A percentile compares a stretch with the other conserved stretches of the same genome.
Evolutionary conservation across 768 basidiomycete species (phyloP).

Genomic region (Russula lepida): DNA sequence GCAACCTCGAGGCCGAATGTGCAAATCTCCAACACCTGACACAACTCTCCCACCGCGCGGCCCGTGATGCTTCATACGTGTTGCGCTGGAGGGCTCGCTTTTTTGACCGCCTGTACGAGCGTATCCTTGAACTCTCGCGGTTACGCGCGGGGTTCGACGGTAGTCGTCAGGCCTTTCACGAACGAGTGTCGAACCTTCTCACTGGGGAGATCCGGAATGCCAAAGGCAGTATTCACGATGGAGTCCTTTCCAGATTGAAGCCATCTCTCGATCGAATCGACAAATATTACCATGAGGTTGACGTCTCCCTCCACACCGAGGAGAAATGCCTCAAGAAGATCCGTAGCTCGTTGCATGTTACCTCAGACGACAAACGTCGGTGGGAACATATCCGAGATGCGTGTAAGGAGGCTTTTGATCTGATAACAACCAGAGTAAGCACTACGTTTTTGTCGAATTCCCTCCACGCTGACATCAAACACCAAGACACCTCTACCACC

Average conservation of each 20-base stretch:
- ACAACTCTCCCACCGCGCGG: not conserved
- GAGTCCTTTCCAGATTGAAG: not conserved
- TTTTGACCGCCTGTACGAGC: not conserved
- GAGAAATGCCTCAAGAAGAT: constrained; percentile 1
- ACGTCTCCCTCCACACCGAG: constrained; percentile 1
- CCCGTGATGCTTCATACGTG: not conserved
- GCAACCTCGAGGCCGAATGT: constrained; percentile 12
- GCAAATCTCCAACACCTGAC: not conserved
- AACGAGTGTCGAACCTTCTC: not conserved
- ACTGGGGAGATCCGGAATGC: not conserved
- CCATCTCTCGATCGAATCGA: constrained; percentile 11
- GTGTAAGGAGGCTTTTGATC: not conserved
- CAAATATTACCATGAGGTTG: constrained; percentile 3
- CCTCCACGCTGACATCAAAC: not conserved
- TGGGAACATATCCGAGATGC: constrained; percentile 13
- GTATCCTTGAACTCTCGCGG: not conserved
- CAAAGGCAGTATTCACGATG: not conserved
- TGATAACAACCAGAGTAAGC: not conserved
- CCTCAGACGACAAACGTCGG: constrained; percentile 7
- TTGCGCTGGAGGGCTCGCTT: constrained; percentile 6
- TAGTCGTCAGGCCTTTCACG: not conserved
- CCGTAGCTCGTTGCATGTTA: constrained; percentile 4
- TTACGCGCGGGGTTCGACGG: constrained; percentile 6
- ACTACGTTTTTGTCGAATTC: too few relatives aligned
- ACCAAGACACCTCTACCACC: not conserved